Evolutionary conservation across 148 eudicot genomes (phyloP), one percentile per base, ranked within the genome.

Genomic region (Silene latifolia): DNA sequence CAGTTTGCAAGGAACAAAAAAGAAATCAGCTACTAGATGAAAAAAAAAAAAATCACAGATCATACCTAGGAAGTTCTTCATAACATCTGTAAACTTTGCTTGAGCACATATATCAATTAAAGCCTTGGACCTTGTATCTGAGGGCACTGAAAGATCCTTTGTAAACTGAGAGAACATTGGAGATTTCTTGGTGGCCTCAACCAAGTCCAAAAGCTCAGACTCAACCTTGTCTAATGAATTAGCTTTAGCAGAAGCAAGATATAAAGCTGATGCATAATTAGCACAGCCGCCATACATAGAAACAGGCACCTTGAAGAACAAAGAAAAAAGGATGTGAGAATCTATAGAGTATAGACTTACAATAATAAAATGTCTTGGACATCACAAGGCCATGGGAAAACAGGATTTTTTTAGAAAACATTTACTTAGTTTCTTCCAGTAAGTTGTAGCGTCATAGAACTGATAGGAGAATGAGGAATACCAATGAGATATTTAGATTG

Each of bases 241-340:
- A 44, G 89, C 83, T 80, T 86, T 93, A 35, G 77, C 89, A 74
- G 98, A 89, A 76, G 93, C 84, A 69, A 93, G 54, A 77, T 87
- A 93, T 47, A 93, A 75, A 68, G 98, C 98, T 23, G 98, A 87
- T 74, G 98, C 91, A 78, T 93, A 93, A 82, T 93, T 93, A 63
- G 91, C 98, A 74, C 88, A 72, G 17, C 84, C 89, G 70, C 98
- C 98, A 84, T 80, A 93, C 96, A 93, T 71, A 72, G 89, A 79
- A 80, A 93, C 4, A 46, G 98, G 98, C 79, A 90, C 91, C 98
- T 93, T 23, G 15, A 76, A 54, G 67, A 63, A 13, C 51, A 58
- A 32, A 75, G 56, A 63, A 21, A 48, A 78, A 17, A 57, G 25
- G 19, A 47, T 59, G 63, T 74, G 17, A 61, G 69, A 58, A 21